A percentile compares a stretch with the other conserved stretches of the same genome.
phyloP scores from a whole-genome alignment of 2,329 filamentous ascomycete genomes.

The Alternaria ventricosa region DNA sequence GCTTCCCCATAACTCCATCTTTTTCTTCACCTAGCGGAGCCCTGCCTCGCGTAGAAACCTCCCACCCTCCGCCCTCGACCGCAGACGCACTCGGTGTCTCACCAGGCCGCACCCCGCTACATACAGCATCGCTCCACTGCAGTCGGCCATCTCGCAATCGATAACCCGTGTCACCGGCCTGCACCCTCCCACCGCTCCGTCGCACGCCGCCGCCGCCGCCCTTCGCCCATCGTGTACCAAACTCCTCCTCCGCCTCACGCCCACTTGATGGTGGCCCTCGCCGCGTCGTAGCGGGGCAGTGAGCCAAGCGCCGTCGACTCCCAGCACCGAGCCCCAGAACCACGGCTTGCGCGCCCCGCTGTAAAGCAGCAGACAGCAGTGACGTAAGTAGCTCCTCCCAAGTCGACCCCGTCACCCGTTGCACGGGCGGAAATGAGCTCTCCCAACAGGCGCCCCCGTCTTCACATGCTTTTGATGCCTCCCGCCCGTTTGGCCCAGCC shows the following conservation, averaged over 20 bases:
- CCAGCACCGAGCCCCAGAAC: conserved; percentile 3
- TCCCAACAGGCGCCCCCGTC: neutral
- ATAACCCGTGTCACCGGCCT: neutral
- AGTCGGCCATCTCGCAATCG: conserved; percentile 8
- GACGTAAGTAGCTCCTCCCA: conserved; percentile 12
- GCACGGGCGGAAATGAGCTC: neutral
- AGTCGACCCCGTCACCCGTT: neutral
- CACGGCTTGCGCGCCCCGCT: conserved; percentile 17
- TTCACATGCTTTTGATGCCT: conserved; percentile 5
- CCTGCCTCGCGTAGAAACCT: neutral
- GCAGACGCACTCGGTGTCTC: neutral
- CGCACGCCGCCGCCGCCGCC: neutral
- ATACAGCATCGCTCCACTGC: conserved; percentile 9
- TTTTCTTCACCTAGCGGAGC: conserved; percentile 1
- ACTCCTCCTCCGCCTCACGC: neutral
- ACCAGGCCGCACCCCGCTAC: conserved; percentile 5
- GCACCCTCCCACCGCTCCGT: conserved; percentile 10
- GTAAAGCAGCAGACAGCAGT: conserved; percentile 7
- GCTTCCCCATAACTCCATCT: conserved; percentile 5
- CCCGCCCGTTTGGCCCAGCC: conserved; percentile 2
- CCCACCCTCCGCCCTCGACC: neutral
- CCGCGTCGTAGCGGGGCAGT: conserved; percentile 25
- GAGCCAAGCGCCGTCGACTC: conserved; percentile 12
- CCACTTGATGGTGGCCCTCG: conserved; percentile 17
- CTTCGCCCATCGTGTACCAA: neutral